A percentile compares a stretch with the other conserved stretches of the same genome.
Conservation (phyloP, 164 flowering plant species). For the Dillenia turbinata region DNA sequence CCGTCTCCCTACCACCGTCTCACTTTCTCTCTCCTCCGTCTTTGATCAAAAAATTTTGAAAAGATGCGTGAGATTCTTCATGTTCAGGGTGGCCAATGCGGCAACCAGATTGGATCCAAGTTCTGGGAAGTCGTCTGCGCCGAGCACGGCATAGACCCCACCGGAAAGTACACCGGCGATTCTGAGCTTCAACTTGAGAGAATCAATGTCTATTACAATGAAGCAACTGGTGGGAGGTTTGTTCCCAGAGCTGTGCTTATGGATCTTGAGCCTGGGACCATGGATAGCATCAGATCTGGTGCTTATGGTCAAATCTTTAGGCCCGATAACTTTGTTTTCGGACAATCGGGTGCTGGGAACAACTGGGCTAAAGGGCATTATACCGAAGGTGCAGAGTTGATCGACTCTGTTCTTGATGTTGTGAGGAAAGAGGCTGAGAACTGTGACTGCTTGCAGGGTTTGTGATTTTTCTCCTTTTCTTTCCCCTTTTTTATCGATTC, state of each 20-base stretch:
- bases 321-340: no score
- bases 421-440: slow-evolving; percentile 49
- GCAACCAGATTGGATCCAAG: slow-evolving; percentile 59
- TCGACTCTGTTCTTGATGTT: slow-evolving; percentile 56
- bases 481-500: not conserved
- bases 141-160: slow-evolving; percentile 52
- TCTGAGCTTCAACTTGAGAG: slow-evolving; percentile 45
- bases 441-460: slow-evolving; percentile 21
- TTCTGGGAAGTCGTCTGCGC: slow-evolving; percentile 52
- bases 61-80: slow-evolving; percentile 58
- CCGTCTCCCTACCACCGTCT: not conserved
- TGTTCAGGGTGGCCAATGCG: slow-evolving; percentile 58
- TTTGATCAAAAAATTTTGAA: not conserved
- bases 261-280: slow-evolving; percentile 60
- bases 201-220: slow-evolving; percentile 51
- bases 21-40: not conserved
- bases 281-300: slow-evolving; percentile 50
- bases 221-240: slow-evolving; percentile 41
- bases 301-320: slow-evolving; percentile 27
- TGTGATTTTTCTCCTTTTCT: not conserved
- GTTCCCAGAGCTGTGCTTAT: slow-evolving; percentile 62
- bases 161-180: slow-evolving; percentile 39
- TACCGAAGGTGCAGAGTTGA: slow-evolving; percentile 25
- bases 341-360: slow-evolving; percentile 39
- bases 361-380: no score